A percentile compares a stretch with the other conserved stretches of the same genome.
phyloP scores from a whole-genome alignment of 352 stramenopile genomes.

The Globisporangium sylvaticum region DNA sequence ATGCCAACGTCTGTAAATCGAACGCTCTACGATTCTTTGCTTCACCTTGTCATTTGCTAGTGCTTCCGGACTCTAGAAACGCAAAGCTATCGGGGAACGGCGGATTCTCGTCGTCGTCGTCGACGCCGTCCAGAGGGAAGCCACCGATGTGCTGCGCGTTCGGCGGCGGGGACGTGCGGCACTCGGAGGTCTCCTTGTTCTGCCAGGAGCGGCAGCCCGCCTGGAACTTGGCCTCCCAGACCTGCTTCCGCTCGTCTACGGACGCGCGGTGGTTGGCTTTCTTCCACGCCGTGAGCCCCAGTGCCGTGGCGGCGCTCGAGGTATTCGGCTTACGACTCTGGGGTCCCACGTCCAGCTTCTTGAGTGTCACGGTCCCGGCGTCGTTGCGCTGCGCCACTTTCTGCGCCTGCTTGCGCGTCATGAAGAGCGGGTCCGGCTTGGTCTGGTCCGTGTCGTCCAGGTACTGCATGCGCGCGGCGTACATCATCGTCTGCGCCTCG shows the following conservation, averaged over 20 bases:
- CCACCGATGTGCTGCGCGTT: conserved; percentile 9
- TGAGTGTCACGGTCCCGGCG: conserved; percentile 28
- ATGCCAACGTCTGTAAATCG: not conserved
- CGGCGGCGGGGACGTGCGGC: conserved; percentile 23
- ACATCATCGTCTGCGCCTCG: conserved; percentile 57
- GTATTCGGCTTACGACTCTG: conserved; percentile 18
- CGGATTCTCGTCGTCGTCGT: conserved; percentile 25
- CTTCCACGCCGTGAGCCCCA: conserved; percentile 27
- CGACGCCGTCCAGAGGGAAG: conserved; percentile 16
- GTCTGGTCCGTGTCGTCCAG: conserved; percentile 44
- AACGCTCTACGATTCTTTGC: not conserved
- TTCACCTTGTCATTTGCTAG: too few relatives aligned
- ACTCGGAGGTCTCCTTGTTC: conserved; percentile 65
- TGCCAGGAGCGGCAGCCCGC: conserved; percentile 78
- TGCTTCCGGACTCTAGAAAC: conserved; percentile 36
- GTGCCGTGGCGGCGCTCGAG: conserved; percentile 15
- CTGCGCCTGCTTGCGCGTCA: conserved; percentile 73
- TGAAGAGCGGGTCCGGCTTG: conserved; percentile 59
- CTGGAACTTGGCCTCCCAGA: conserved; percentile 59
- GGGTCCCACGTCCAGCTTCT: conserved; percentile 35
- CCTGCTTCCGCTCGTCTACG: conserved; percentile 32
- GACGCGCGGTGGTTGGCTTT: conserved; percentile 26
- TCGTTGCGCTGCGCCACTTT: conserved; percentile 59
- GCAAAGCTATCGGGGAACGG: conserved; percentile 66
- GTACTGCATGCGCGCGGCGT: conserved; percentile 76